Conservation (phyloP, 208 protist genomes). For the Trichomonas gallinae region DNA sequence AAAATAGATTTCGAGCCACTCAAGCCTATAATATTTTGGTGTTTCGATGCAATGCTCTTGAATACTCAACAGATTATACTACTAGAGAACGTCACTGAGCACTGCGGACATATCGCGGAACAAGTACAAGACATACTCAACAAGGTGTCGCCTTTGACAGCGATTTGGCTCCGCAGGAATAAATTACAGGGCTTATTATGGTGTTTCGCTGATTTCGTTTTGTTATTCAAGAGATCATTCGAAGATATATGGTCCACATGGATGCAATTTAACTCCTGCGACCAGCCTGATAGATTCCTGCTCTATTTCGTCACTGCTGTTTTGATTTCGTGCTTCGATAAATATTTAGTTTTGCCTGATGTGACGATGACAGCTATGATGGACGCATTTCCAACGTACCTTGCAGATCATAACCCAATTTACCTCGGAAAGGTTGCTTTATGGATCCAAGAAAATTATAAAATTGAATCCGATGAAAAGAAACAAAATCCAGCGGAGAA, state of each 20-base stretch:
- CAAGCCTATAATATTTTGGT: background rate
- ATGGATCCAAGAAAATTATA: background rate
- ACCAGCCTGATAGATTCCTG: background rate
- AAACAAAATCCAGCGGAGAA: background rate
- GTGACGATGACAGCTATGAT: background rate
- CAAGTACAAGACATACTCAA: background rate
- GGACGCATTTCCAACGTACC: background rate
- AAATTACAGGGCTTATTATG: background rate
- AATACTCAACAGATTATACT: background rate
- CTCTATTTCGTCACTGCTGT: background rate
- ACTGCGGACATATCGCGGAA: background rate
- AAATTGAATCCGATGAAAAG: too few relatives aligned
- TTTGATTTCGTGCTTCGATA: background rate
- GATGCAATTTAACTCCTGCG: background rate
- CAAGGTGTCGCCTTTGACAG: background rate
- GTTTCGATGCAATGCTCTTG: background rate
- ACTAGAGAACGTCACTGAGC: background rate
- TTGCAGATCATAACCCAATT: background rate
- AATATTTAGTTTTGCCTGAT: background rate
- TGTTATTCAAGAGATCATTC: background rate
- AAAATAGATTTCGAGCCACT: background rate
- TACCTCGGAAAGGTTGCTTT: background rate
- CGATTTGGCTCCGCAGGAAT: background rate
- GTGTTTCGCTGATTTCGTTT: slow-evolving; percentile 10
- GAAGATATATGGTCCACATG: background rate